Evolutionary conservation across 192 early-diverging fungal species (phyloP).

Genomic region (Entophlyctis helioformis): DNA sequence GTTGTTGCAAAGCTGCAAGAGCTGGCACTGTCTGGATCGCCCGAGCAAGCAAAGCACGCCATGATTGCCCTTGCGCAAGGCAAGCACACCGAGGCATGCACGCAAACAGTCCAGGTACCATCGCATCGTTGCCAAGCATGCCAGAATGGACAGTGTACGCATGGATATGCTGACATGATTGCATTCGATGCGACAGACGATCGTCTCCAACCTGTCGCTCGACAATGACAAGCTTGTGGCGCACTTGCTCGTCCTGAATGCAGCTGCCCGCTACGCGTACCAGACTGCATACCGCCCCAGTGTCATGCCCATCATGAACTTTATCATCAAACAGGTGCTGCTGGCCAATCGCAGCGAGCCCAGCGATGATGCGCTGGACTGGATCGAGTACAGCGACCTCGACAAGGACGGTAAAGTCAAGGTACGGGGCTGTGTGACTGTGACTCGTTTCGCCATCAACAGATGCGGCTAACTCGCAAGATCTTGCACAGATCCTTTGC

Average conservation of each 20-base stretch:
- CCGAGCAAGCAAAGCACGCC: conserved; percentile 58
- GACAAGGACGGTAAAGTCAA: conserved; percentile 43
- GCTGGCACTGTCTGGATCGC: conserved; percentile 43
- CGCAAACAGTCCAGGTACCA: conserved; percentile 38
- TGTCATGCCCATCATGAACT: conserved; percentile 43
- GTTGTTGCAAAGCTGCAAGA: conserved; percentile 27
- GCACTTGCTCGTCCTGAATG: conserved; percentile 41
- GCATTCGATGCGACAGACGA: conserved; percentile 3
- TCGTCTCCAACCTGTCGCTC: conserved; percentile 2
- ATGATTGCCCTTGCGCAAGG: conserved; percentile 53
- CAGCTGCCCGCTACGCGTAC: conserved; percentile 48
- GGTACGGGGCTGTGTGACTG: conserved; percentile 22
- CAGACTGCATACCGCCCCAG: too few relatives aligned
- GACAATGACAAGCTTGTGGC: conserved; percentile 3
- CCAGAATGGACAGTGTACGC: background rate
- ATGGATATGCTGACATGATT: background rate
- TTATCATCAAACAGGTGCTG: conserved; percentile 49
- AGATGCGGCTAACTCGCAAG: too few relatives aligned
- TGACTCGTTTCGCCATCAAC: too few relatives aligned
- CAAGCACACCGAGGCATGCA: conserved; percentile 30
- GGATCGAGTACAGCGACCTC: conserved; percentile 51
- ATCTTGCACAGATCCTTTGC: conserved; percentile 36
- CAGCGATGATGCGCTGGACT: conserved; percentile 34
- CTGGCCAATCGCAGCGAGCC: conserved; percentile 26
- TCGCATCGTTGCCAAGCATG: background rate